Conservation (phyloP, 495 filamentous ascomycete genomes). For the Talaromyces thailandensis region DNA sequence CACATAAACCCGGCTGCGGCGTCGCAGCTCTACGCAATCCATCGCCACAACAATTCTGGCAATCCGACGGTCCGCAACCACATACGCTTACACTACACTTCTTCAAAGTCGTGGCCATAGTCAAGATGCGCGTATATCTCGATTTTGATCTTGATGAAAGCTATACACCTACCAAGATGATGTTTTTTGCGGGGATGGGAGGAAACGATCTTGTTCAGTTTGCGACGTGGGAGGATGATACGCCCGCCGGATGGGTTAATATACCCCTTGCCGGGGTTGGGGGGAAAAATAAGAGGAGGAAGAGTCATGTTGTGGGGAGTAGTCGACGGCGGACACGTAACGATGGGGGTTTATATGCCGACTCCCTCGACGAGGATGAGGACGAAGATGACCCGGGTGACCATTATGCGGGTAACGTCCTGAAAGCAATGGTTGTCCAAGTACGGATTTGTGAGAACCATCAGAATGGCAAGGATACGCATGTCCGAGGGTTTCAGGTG, state of each 20-base stretch:
- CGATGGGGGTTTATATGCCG: conserved; percentile 16
- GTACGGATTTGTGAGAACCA: conserved; percentile 89
- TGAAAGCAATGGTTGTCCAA: conserved; percentile 80
- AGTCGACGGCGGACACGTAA: conserved; percentile 7
- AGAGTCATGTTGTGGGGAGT: not conserved
- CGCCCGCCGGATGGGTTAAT: conserved; percentile 83
- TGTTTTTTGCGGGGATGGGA: conserved; percentile 76
- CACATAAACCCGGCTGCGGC: conserved; percentile 84
- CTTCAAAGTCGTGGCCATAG: conserved; percentile 81
- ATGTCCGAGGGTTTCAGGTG: conserved; percentile 87
- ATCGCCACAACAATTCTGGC: conserved; percentile 79
- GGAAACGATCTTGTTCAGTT: conserved; percentile 82
- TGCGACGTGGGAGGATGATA: conserved; percentile 61
- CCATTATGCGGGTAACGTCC: conserved; percentile 52
- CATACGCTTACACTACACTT: conserved; percentile 94
- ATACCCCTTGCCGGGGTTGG: conserved; percentile 64
- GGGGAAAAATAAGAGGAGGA: conserved; percentile 14
- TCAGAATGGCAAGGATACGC: conserved; percentile 98
- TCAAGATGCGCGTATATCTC: conserved; percentile 74
- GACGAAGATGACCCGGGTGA: conserved; percentile 21
- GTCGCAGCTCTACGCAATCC: conserved; percentile 76
- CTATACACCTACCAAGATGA: conserved; percentile 92
- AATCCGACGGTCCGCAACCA: conserved; percentile 93
- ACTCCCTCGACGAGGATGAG: conserved; percentile 20
- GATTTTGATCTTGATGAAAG: conserved; percentile 89